Percentiles rank a stretch among this genome's conserved stretches.
Evolutionary conservation across 2,329 filamentous ascomycete species (phyloP).

Genomic region (Monascus ruber): DNA sequence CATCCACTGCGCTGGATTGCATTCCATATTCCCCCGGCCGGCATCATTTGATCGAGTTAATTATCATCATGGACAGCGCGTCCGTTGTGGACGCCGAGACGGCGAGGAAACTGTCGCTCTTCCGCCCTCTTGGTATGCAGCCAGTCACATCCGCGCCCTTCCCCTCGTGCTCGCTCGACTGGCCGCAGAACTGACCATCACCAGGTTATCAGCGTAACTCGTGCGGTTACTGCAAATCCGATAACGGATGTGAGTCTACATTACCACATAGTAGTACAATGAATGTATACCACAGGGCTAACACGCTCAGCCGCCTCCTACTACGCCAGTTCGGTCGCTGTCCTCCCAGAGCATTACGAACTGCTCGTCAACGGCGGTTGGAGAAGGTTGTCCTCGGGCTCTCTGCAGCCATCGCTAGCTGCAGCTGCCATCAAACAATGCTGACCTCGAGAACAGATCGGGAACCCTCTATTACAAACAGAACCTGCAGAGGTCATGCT

Average conservation of each 20-base stretch:
- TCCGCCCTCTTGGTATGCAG: slow-evolving; percentile 33
- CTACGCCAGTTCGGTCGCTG: slow-evolving; percentile 34
- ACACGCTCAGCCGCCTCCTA: slow-evolving; percentile 30
- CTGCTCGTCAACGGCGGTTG: slow-evolving; percentile 37
- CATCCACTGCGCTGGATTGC: no score
- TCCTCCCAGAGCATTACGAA: slow-evolving; percentile 37
- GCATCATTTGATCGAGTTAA: no score
- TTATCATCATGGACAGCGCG: slow-evolving; percentile 10
- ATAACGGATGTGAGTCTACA: slow-evolving; percentile 32
- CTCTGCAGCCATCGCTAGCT: neutral
- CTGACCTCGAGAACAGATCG: slow-evolving; percentile 22
- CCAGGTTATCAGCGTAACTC: slow-evolving; percentile 37
- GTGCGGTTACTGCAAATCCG: slow-evolving; percentile 39
- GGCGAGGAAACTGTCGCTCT: slow-evolving; percentile 32
- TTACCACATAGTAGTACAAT: no score
- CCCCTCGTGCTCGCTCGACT: slow-evolving; percentile 25
- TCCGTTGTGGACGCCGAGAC: slow-evolving; percentile 25
- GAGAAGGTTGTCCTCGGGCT: slow-evolving; percentile 26
- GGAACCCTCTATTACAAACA: slow-evolving; percentile 40
- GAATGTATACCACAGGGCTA: no score
- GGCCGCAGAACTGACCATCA: slow-evolving; percentile 4
- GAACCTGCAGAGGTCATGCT: slow-evolving; percentile 65
- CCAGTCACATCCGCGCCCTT: slow-evolving; percentile 20
- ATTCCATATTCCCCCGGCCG: no score
- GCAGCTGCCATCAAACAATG: neutral